These are phyloP conservation scores for Thraustotheca clavata DNA, from an alignment of 352 stramenopile genomes.

Conservation along the genomic window DNA sequence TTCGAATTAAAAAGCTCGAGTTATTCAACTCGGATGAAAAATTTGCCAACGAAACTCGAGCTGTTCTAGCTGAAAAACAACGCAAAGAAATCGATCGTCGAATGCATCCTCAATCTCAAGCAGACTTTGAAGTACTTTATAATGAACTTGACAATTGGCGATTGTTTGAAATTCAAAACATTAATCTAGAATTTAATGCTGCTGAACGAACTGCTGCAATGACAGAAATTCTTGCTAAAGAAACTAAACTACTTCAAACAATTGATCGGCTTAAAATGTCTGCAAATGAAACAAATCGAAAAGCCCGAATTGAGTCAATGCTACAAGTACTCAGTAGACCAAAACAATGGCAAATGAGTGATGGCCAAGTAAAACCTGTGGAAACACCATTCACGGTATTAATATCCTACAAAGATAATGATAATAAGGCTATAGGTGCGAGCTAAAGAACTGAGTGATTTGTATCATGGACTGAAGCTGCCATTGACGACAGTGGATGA, in stretches of 20 bases:
- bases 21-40: slow-evolving; percentile 18
- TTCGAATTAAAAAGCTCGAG: slow-evolving; percentile 17
- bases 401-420: not conserved
- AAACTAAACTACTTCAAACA: slow-evolving; percentile 79
- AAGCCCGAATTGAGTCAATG: slow-evolving; percentile 81
- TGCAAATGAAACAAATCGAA: slow-evolving; percentile 65
- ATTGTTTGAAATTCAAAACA: slow-evolving; percentile 72
- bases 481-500: slow-evolving; percentile 65
- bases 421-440: slow-evolving; percentile 30
- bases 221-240: slow-evolving; percentile 58
- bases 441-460: slow-evolving; percentile 82
- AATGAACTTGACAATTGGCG: slow-evolving; percentile 92
- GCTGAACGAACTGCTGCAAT: slow-evolving; percentile 37
- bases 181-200: slow-evolving; percentile 37
- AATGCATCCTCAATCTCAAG: slow-evolving; percentile 77
- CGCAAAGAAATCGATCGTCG: slow-evolving; percentile 66
- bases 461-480: slow-evolving; percentile 72
- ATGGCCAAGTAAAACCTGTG: slow-evolving; percentile 82
- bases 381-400: slow-evolving; percentile 76
- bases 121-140: slow-evolving; percentile 88
- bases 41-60: slow-evolving; percentile 20
- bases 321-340: slow-evolving; percentile 81
- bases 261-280: slow-evolving; percentile 86
- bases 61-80: slow-evolving; percentile 1
- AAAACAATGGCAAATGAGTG: slow-evolving; percentile 89